Evolutionary conservation across 2,329 filamentous ascomycete species (phyloP), one percentile per base, ranked within the genome.

Genomic region (Podosphaera xanthii): DNA sequence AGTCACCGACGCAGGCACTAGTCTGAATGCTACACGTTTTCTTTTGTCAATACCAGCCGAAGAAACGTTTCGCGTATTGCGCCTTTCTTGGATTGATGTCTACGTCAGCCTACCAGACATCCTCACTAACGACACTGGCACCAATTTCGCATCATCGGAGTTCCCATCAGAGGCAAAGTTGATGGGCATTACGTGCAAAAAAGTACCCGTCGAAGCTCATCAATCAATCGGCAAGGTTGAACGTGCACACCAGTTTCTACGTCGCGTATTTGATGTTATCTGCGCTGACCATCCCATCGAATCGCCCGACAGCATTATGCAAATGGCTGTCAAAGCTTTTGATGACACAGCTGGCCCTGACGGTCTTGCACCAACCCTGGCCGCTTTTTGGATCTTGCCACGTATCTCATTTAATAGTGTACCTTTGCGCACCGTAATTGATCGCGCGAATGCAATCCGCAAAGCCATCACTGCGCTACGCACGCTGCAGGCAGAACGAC

Each of bases 391-490:
- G 10, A 30, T 30, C 12, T 54, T 54, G 10, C 50, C 31, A 8
- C 31, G 30, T 5, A 35, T 54, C 9, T 10, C 30, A 10, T 10
- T 8, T 12, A n/a, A 54, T 33, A 54, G 30, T n/a, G 36, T 35
- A n/a, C 50, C 31, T 3, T 33, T 33, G 10, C 50, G 2, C 1
- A 34, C 10, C 33, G 30, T 35, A n/a, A 30, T 33, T 3, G 31
- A 8, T 8, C 33, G 50, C 12, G 42, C 60, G 38, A 31, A 6
- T 5, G 50, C 60, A 7, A 8, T 60, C 33, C 54, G 53, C n/a
- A 61, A 61, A 33, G 60, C 59, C 8, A 60, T 59, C 35, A 56
- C 38, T 1, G 58, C 60, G 48, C 30, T 61, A 36, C 7, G 44
- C 4, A 61, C 56, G 7, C 22, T 58, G 10, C 46, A 30, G 10